These are phyloP conservation scores for Orbilia brochopaga DNA, from an alignment of 2,329 filamentous ascomycete species.

Conservation along the genomic window DNA sequence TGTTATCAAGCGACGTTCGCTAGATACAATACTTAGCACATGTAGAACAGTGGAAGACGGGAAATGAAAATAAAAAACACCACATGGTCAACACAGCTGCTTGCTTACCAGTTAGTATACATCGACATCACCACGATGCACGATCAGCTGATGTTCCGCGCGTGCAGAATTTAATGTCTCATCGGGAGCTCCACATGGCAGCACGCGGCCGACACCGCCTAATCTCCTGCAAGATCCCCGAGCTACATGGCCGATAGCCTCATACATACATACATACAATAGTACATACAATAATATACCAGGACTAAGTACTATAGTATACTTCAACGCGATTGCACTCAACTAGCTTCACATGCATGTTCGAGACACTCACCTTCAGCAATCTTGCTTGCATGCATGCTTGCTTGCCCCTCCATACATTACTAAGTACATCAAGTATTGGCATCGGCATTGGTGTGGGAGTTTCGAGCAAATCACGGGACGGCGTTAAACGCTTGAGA, in stretches of 20 bases:
- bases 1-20: slow-evolving; percentile 19
- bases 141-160: slow-evolving; percentile 6
- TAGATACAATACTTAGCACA: slow-evolving; percentile 12
- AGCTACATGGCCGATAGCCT: slow-evolving; percentile 44
- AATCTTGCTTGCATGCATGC: background rate
- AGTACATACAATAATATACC: too few relatives aligned
- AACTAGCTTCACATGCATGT: too few relatives aligned
- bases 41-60: background rate
- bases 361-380: background rate
- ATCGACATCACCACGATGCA: too few relatives aligned
- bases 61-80: slow-evolving; percentile 18
- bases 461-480: slow-evolving; percentile 50
- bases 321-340: background rate
- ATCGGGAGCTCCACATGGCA: slow-evolving; percentile 17
- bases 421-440: background rate
- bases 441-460: slow-evolving; percentile 29
- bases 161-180: slow-evolving; percentile 23
- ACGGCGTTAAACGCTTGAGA: slow-evolving; percentile 49
- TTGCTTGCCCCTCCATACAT: background rate
- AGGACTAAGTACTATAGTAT: too few relatives aligned
- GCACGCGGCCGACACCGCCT: slow-evolving; percentile 14
- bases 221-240: slow-evolving; percentile 50
- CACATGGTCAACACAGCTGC: slow-evolving; percentile 50
- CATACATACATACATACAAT: too few relatives aligned
- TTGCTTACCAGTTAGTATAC: too few relatives aligned